Evolutionary conservation across 2,329 filamentous ascomycete species (phyloP).

Genomic region (Ceratocystis huliohia): DNA sequence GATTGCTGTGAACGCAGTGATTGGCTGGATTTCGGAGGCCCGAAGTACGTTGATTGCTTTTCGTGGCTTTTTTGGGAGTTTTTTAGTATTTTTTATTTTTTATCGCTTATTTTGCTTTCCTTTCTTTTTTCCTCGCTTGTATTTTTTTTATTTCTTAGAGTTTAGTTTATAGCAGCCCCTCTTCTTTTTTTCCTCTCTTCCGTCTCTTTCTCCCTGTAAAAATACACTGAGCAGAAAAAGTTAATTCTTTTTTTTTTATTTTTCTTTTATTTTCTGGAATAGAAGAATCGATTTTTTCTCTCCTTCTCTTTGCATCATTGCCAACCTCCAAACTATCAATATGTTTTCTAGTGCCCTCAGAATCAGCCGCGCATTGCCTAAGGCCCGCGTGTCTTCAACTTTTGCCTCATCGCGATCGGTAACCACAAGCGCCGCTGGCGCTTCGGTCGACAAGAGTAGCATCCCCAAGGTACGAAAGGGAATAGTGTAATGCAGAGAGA

Average conservation of each 20-base stretch:
- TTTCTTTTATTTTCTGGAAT: conserved; percentile 7
- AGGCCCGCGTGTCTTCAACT: conserved; percentile 35
- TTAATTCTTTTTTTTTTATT: conserved; percentile 8
- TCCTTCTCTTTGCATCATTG: conserved; percentile 9
- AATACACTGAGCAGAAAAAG: not conserved
- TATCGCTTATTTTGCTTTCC: not conserved
- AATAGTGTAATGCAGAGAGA: not conserved
- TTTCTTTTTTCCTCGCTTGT: not conserved
- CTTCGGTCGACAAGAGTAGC: conserved; percentile 65
- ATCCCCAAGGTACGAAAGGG: conserved; percentile 36
- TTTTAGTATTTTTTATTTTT: not conserved
- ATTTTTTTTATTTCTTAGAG: not conserved
- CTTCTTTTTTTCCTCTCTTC: conserved; percentile 14
- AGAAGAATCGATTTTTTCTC: not conserved
- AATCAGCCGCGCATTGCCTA: conserved; percentile 48
- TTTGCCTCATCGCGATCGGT: conserved; percentile 56
- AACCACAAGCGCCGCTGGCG: conserved; percentile 88
- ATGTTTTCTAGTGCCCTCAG: conserved; percentile 64
- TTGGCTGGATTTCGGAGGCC: not conserved
- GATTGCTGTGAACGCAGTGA: not conserved
- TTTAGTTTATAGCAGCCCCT: not conserved
- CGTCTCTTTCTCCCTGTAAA: no score
- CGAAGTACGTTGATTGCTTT: no score
- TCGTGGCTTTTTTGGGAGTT: not conserved
- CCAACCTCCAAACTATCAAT: conserved; percentile 23